Conservation (phyloP, 441 rosid genomes). For the Gossypium lobatum region DNA sequence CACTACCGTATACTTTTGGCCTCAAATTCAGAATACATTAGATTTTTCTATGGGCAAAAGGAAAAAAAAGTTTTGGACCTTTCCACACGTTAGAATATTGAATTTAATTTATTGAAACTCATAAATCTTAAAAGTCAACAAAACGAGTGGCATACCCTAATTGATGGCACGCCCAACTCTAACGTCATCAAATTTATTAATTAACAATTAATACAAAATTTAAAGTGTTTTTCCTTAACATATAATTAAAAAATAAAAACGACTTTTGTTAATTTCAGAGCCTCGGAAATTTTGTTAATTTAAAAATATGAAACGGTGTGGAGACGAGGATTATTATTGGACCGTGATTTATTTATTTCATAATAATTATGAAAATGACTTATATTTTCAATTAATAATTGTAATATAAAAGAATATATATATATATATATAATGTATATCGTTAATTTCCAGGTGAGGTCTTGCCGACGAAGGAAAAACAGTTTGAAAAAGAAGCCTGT, state of each 20-base stretch:
- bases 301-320: background rate
- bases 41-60: background rate
- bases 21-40: background rate
- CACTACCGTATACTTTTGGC: too few species aligned
- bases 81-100: background rate
- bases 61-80: background rate
- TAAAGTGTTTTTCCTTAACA: too few species aligned
- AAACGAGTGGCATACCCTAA: constrained; percentile 5
- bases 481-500: background rate
- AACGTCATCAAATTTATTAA: background rate
- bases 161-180: constrained; percentile 12
- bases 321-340: background rate
- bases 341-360: background rate
- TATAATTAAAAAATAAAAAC: background rate
- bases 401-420: background rate
- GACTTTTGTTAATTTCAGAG: background rate
- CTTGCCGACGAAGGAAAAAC: constrained; percentile 15
- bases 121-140: background rate
- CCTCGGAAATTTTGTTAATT: background rate
- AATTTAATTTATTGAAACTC: background rate
- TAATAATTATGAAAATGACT: background rate
- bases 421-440: background rate
- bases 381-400: too few species aligned
- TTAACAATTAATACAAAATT: too few species aligned
- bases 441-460: background rate